Evolutionary conservation across 2,329 filamentous ascomycete genomes (phyloP).

Genomic region (Cercospora sp.): DNA sequence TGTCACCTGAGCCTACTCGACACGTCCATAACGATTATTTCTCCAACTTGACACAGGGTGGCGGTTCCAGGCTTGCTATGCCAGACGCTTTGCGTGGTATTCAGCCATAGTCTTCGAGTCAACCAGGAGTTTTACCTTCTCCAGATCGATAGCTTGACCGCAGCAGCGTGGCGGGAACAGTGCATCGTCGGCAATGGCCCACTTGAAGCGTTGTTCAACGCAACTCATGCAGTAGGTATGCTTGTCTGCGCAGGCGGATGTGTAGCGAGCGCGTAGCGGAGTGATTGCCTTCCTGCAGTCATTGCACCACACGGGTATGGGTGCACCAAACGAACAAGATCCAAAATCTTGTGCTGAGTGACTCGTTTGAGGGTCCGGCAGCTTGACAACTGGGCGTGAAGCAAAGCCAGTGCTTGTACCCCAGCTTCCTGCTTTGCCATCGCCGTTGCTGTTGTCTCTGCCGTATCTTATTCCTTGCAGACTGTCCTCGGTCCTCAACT

Average conservation of each 20-base stretch:
- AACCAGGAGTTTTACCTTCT: background rate
- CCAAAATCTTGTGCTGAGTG: background rate
- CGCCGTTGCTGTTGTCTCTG: constrained; percentile 57
- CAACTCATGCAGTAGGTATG: constrained; percentile 17
- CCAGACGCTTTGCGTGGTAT: constrained; percentile 4
- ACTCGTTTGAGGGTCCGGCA: background rate
- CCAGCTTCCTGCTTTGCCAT: constrained; percentile 79
- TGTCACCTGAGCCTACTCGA: background rate
- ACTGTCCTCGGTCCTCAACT: constrained; percentile 73
- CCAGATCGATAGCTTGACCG: background rate
- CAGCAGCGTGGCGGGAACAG: constrained; percentile 22
- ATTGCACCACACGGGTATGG: background rate
- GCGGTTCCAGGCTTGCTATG: background rate
- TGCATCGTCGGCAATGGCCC: constrained; percentile 10
- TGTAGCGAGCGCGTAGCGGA: background rate
- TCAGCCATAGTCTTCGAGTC: background rate
- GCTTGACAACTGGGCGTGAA: background rate
- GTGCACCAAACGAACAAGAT: background rate
- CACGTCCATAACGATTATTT: background rate
- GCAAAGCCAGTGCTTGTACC: constrained; percentile 62
- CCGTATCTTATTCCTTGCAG: constrained; percentile 80
- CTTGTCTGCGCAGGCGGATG: background rate
- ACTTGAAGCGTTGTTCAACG: constrained; percentile 12
- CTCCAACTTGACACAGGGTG: background rate
- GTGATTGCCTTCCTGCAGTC: background rate